Evolutionary conservation across 2,329 filamentous ascomycete species (phyloP).

Genomic region (Cercospora sojina): DNA sequence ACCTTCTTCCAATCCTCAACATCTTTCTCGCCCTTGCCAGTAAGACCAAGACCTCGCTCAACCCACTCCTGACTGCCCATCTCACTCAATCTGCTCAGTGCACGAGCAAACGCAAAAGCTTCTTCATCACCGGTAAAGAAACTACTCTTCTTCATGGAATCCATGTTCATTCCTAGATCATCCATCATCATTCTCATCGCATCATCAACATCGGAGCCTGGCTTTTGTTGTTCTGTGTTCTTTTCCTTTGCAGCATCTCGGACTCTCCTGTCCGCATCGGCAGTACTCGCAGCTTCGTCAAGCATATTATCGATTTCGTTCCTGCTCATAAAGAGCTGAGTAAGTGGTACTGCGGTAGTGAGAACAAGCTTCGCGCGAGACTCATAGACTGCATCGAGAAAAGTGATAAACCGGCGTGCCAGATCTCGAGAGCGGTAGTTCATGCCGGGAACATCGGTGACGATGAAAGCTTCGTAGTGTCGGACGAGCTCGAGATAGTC

Average conservation of each 20-base stretch:
- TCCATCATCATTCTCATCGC: conserved; percentile 81
- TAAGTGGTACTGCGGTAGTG: conserved; percentile 81
- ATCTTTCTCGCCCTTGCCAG: conserved; percentile 65
- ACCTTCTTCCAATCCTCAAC: conserved; percentile 65
- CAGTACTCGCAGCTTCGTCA: conserved; percentile 35
- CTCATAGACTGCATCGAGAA: conserved; percentile 96
- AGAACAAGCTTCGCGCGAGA: conserved; percentile 89
- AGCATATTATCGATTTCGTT: conserved; percentile 49
- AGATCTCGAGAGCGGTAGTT: conserved; percentile 80
- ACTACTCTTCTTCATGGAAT: conserved; percentile 77
- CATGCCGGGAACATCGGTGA: conserved; percentile 73
- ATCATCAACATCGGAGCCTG: conserved; percentile 54
- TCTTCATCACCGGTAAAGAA: conserved; percentile 96
- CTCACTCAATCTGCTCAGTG: conserved; percentile 77
- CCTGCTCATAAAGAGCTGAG: conserved; percentile 67
- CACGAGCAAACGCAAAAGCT: conserved; percentile 90
- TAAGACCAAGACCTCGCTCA: conserved; percentile 69
- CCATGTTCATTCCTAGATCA: conserved; percentile 80
- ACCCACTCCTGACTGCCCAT: conserved; percentile 97
- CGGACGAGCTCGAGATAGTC: conserved; percentile 92
- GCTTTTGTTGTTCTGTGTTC: neutral
- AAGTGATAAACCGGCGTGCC: conserved; percentile 91
- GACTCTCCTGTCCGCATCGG: conserved; percentile 31
- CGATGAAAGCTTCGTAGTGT: conserved; percentile 86
- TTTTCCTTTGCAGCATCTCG: conserved; percentile 38